phyloP scores from a whole-genome alignment of 169 alveolate genomes.

The Cyclospora cayetanensis region DNA sequence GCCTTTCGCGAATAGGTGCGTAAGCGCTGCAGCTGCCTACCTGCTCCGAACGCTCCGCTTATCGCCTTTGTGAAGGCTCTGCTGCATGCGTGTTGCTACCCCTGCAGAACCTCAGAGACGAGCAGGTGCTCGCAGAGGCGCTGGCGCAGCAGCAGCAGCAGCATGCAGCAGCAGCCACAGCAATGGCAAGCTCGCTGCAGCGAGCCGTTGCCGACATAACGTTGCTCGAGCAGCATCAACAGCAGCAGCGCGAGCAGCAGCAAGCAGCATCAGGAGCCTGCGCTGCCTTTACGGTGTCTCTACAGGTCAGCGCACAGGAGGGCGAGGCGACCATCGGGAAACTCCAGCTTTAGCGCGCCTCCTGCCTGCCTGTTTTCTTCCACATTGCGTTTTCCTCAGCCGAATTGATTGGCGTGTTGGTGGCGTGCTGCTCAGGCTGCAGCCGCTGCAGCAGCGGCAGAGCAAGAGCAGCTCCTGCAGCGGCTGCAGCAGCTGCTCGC shows the following conservation, averaged over 20 bases:
- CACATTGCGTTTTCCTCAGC: too few relatives aligned
- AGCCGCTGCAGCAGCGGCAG: neutral
- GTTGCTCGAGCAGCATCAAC: neutral
- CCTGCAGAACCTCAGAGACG: neutral
- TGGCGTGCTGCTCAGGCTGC: neutral
- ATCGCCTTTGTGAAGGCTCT: neutral
- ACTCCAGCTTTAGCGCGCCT: too few relatives aligned
- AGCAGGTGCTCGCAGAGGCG: neutral
- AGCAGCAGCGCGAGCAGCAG: neutral
- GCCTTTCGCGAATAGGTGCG: neutral
- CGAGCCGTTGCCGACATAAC: neutral
- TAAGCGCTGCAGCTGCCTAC: neutral
- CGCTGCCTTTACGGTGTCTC: neutral
- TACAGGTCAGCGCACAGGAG: too few relatives aligned
- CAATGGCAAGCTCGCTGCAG: neutral
- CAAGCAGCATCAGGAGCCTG: neutral
- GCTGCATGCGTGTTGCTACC: neutral
- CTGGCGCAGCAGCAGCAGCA: neutral
- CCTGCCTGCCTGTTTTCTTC: too few relatives aligned
- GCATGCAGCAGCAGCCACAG: neutral
- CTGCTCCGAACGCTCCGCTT: neutral
- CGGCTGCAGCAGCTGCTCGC: neutral
- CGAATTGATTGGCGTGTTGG: too few relatives aligned
- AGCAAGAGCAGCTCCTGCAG: constrained; percentile 9
- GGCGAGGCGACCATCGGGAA: too few relatives aligned